Percentiles rank a stretch among this genome's conserved stretches.
These are phyloP conservation scores for Leccinum rimulosum DNA, from an alignment of 768 basidiomycete genomes.

Conservation along the genomic window DNA sequence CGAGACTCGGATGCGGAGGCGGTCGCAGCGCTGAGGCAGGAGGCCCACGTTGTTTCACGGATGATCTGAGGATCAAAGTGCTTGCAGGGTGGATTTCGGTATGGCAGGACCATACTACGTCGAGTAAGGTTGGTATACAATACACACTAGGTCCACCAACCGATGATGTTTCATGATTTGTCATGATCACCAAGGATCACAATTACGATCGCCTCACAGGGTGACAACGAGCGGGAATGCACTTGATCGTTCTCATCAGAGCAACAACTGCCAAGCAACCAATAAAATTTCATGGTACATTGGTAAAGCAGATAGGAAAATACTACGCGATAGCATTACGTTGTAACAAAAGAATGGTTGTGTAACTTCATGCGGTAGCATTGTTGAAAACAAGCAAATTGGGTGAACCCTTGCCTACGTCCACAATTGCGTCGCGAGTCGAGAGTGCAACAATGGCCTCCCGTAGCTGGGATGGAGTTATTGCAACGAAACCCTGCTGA, in stretches of 20 bases:
- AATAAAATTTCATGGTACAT: slow-evolving; percentile 1
- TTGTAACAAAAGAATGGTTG: background rate
- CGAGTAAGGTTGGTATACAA: background rate
- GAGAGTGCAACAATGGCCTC: slow-evolving; percentile 63
- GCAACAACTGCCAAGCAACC: background rate
- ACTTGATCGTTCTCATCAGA: background rate
- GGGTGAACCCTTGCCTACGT: slow-evolving; percentile 49
- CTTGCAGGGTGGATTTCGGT: slow-evolving; percentile 11
- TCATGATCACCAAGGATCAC: no score
- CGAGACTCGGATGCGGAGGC: slow-evolving; percentile 71
- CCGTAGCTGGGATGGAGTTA: slow-evolving; percentile 78
- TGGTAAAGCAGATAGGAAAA: background rate
- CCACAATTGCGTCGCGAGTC: slow-evolving; percentile 46
- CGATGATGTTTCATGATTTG: background rate
- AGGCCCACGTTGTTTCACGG: slow-evolving; percentile 55
- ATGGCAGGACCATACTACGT: background rate
- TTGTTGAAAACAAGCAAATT: slow-evolving; percentile 86
- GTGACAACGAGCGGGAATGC: background rate
- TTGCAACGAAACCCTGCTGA: slow-evolving; percentile 38
- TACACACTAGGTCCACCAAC: background rate
- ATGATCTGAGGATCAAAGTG: slow-evolving; percentile 14
- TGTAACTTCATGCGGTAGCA: slow-evolving; percentile 39
- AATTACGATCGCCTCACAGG: no score
- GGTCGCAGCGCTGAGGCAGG: slow-evolving; percentile 63
- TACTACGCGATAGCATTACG: slow-evolving; percentile 4